phyloP scores from a whole-genome alignment of 805 yeast species.

The Grigorovia yakushimaensis region DNA sequence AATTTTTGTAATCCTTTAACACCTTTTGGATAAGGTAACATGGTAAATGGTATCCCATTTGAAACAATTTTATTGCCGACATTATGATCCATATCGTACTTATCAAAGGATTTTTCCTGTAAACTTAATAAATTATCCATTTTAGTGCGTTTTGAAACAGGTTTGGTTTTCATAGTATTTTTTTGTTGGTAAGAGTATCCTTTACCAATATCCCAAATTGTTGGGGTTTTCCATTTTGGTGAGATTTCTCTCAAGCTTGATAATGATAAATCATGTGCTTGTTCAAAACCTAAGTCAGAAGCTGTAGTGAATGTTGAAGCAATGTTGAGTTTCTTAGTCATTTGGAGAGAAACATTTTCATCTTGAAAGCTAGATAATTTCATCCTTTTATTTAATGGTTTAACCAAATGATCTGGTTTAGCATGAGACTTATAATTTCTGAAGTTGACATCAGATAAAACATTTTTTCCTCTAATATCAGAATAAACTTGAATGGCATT shows the following conservation, averaged over 20 bases:
- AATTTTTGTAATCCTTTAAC: not conserved
- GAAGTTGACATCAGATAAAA: not conserved
- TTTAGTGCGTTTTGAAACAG: no score
- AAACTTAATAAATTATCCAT: no score
- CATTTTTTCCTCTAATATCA: not conserved
- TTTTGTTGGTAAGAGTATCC: not conserved
- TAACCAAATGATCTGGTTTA: not conserved
- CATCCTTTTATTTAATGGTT: not conserved
- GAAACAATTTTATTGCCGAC: no score
- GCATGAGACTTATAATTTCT: not conserved
- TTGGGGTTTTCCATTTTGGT: not conserved
- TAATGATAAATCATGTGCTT: not conserved
- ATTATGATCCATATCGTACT: no score
- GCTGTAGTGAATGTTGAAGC: not conserved
- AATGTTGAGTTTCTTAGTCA: not conserved
- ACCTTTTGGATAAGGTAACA: no score
- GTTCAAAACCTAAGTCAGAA: not conserved
- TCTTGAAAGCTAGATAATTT: not conserved
- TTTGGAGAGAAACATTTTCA: not conserved
- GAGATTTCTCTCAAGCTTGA: constrained; percentile 2
- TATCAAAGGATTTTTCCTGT: no score
- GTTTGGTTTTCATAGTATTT: no score
- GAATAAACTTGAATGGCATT: not conserved
- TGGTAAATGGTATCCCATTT: no score
- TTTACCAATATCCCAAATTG: not conserved